These are phyloP conservation scores for Verticillium longisporum DNA, from an alignment of 2,329 filamentous ascomycete genomes.

Conservation along the genomic window DNA sequence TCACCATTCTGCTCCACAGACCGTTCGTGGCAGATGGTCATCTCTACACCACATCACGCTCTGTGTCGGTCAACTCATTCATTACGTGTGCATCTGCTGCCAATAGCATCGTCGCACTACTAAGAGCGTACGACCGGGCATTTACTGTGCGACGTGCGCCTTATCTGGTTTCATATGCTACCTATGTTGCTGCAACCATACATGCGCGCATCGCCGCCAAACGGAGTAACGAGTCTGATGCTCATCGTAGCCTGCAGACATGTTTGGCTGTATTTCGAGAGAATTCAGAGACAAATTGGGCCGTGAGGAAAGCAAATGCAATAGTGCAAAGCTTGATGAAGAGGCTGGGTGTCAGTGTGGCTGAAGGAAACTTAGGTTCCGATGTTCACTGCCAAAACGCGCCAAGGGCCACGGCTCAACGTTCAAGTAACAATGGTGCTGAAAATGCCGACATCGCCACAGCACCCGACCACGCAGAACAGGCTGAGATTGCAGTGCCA, in stretches of 20 bases:
- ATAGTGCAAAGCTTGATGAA: conserved; percentile 39
- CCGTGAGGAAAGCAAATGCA: conserved; percentile 35
- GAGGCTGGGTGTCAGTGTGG: conserved; percentile 25
- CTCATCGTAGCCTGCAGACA: conserved; percentile 30
- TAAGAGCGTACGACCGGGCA: conserved; percentile 34
- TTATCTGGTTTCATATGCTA: conserved; percentile 48
- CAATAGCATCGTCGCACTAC: conserved; percentile 32
- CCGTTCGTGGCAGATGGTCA: conserved; percentile 45
- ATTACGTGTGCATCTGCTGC: conserved; percentile 39
- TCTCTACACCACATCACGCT: conserved; percentile 31
- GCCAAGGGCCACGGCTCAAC: background rate
- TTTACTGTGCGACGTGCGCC: conserved; percentile 40
- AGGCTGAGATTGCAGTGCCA: background rate
- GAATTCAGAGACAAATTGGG: conserved; percentile 43
- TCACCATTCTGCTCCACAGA: conserved; percentile 45
- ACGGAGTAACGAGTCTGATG: conserved; percentile 28
- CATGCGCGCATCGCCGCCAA: conserved; percentile 43
- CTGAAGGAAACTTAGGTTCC: background rate
- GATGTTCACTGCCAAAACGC: background rate
- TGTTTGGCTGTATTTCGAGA: conserved; percentile 39
- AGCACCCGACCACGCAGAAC: background rate
- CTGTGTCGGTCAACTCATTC: conserved; percentile 34
- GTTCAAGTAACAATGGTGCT: too few species aligned
- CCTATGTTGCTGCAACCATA: conserved; percentile 47
- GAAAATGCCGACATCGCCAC: background rate